Base-by-base conservation (phyloP, 140 eudicot species). In the Stevia rebaudiana region DNA sequence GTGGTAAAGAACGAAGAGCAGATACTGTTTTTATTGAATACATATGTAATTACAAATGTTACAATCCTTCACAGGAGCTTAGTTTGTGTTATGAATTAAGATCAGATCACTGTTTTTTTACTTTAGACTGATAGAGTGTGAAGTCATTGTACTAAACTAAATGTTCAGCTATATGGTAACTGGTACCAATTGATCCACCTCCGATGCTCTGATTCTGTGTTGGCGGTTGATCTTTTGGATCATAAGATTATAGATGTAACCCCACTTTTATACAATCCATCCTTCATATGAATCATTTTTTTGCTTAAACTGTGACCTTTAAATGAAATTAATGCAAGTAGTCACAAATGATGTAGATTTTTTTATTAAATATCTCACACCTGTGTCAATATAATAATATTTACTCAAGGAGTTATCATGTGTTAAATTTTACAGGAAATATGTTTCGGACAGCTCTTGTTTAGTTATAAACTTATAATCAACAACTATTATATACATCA, bases 181-280 rank as follows among this genome's bases (percentile, higher is more conserved):
- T 41, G 63, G 65, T 52, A 31, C 40, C 49, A 8, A 6, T 69
- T 69, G 48, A 46, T 56, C 42, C 36, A 30, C 15, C 6, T 11
- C 5, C 9, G 24, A 53, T 13, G 22, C 41, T 51, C 11, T 33
- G 42, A 40, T 12, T 50, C 17, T 67, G 23, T 46, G 41, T 68
- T 56, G 47, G 16, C 43, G 54, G 60, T 47, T 58, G 40, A 69
- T 44, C 50, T 44, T 69, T 31, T 33, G 10, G 25, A 52, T 8
- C 54, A 36, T 42, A 66, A 33, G 57, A 51, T 8, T 71, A 18
- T 39, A 39, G 41, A 35, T 30, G 62, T 49, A 24, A 12, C 15
- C 10, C 16, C 48, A 40, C 70, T 18, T 54, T 24, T 17, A 52
- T 49, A 16, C 23, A 23, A 12, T 60, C 23, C 36, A 2, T 62